A percentile compares a stretch with the other conserved stretches of the same genome.
Conservation (phyloP, 345 rosid species). For the Eucalyptus victrix region DNA sequence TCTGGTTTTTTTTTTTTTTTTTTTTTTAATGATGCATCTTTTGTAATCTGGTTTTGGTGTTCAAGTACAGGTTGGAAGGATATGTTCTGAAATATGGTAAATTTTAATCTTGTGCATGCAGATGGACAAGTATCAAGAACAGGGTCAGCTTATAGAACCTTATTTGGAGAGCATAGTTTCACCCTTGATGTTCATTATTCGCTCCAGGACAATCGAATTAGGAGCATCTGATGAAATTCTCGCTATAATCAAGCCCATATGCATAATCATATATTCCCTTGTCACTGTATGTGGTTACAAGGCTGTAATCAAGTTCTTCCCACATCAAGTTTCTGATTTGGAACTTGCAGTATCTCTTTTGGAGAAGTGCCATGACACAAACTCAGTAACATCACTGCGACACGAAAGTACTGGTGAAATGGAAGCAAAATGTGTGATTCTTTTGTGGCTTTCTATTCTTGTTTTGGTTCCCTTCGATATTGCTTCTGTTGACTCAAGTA, state of each 20-base stretch:
- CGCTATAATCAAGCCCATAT: slow-evolving; percentile 57
- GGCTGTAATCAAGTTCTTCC: slow-evolving; percentile 78
- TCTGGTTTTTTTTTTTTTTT: background rate
- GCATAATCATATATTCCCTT: slow-evolving; percentile 66
- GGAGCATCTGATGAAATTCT: slow-evolving; percentile 50
- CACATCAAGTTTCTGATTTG: slow-evolving; percentile 87
- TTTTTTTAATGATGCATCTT: background rate
- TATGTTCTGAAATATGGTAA: background rate
- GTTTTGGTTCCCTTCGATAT: slow-evolving; percentile 93
- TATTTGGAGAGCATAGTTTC: slow-evolving; percentile 79
- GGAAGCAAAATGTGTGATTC: slow-evolving; percentile 86
- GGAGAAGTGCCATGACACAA: slow-evolving; percentile 62
- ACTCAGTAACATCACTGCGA: slow-evolving; percentile 51
- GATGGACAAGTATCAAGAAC: slow-evolving; percentile 92
- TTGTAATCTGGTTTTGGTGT: background rate
- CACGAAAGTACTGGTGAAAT: slow-evolving; percentile 96
- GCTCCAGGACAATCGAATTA: slow-evolving; percentile 35
- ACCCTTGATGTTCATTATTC: slow-evolving; percentile 70
- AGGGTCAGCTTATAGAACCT: slow-evolving; percentile 84
- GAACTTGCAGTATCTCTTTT: slow-evolving; percentile 82
- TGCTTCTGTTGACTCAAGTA: slow-evolving; percentile 77
- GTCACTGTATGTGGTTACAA: slow-evolving; percentile 94
- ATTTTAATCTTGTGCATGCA: slow-evolving; percentile 4
- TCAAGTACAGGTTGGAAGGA: background rate
- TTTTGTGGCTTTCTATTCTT: slow-evolving; percentile 90